Conservation (phyloP, 768 basidiomycete genomes). For the Boletus rubroflammeus region DNA sequence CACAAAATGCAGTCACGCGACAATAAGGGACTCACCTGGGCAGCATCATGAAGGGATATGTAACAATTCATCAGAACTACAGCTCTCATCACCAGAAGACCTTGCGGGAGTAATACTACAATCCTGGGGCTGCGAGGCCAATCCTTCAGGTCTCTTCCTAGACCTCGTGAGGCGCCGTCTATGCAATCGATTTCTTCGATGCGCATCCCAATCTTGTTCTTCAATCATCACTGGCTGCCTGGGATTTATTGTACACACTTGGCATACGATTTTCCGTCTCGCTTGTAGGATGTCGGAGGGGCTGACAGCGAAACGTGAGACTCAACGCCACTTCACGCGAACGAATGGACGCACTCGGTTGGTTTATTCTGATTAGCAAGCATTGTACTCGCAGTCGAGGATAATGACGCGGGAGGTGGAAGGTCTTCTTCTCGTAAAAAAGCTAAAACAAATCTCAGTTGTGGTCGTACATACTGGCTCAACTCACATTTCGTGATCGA, state of each 20-base stretch:
- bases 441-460: slow-evolving; percentile 28
- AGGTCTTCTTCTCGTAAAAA: slow-evolving; percentile 51
- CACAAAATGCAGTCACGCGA: not conserved
- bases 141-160: slow-evolving; percentile 8
- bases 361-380: slow-evolving; percentile 44
- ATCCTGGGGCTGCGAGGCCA: not conserved
- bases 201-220: slow-evolving; percentile 50
- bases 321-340: not conserved
- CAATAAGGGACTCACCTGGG: slow-evolving; percentile 8
- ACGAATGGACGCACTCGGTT: slow-evolving; percentile 39
- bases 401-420: slow-evolving; percentile 56
- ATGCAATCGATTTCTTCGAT: slow-evolving; percentile 56
- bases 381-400: slow-evolving; percentile 50
- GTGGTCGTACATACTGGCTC: not conserved
- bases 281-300: slow-evolving; percentile 53
- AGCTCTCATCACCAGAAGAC: slow-evolving; percentile 5
- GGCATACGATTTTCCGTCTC: slow-evolving; percentile 56
- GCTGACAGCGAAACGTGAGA: slow-evolving; percentile 36
- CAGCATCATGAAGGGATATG: slow-evolving; percentile 7
- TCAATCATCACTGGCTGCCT: slow-evolving; percentile 65
- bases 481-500: slow-evolving; percentile 46
- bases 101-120: not conserved
- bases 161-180: slow-evolving; percentile 40
- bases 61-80: not conserved
- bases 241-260: slow-evolving; percentile 55